Percentiles rank a stretch among this genome's conserved stretches.
phyloP scores from a whole-genome alignment of 2,329 filamentous ascomycete genomes.

The Fusarium praegraminearum region DNA sequence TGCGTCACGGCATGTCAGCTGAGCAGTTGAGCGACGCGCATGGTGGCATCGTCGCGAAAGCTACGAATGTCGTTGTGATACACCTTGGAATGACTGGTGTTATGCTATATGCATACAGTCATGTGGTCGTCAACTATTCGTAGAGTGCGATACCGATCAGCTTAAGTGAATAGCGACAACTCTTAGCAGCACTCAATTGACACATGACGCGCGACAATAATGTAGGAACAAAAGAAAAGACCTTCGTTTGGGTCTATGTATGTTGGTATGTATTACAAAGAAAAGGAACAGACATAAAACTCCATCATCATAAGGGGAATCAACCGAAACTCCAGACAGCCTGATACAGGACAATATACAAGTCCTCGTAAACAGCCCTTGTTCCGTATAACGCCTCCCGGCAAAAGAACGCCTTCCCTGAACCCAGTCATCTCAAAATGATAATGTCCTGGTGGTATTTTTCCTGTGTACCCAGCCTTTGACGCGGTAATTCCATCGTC shows the following conservation, averaged over 20 bases:
- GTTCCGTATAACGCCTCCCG: not conserved
- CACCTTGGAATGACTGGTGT: not conserved
- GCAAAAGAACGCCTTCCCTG: not conserved
- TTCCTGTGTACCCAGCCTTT: not conserved
- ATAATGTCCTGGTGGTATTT: not conserved
- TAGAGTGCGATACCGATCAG: rapidly evolving
- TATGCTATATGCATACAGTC: not conserved
- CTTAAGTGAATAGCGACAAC: not conserved
- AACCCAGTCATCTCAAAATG: not conserved
- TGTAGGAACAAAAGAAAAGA: not conserved
- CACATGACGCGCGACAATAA: not conserved
- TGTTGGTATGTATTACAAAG: not conserved
- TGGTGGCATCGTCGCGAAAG: not conserved
- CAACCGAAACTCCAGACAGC: not conserved
- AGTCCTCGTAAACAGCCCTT: not conserved
- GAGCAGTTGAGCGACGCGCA: not conserved
- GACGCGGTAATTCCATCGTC: not conserved
- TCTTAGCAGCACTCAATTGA: not conserved
- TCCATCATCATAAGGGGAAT: constrained; percentile 5
- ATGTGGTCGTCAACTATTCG: not conserved
- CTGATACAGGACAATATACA: not conserved
- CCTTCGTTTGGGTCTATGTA: not conserved
- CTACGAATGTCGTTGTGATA: not conserved
- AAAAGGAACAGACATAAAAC: not conserved
- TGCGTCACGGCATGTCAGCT: not conserved